A percentile compares a stretch with the other conserved stretches of the same genome.
Evolutionary conservation across 352 stramenopile genomes (phyloP).

Genomic region (Phytophthora boehmeriae): DNA sequence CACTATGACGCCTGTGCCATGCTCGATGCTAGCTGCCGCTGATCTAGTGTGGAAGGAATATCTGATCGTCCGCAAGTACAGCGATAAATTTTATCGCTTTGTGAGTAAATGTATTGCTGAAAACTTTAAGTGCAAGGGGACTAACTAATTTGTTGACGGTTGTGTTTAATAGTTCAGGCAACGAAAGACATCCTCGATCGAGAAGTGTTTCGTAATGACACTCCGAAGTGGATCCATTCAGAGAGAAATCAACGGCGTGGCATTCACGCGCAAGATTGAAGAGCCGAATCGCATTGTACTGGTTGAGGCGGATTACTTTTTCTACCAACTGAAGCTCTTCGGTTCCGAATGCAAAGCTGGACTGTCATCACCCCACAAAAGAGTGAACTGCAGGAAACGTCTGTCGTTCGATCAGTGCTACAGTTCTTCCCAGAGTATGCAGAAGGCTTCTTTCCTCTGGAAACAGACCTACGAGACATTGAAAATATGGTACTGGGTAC

Average conservation of each 20-base stretch:
- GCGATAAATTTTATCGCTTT: conserved; percentile 34
- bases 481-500: conserved; percentile 15
- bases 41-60: conserved; percentile 25
- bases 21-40: conserved; percentile 21
- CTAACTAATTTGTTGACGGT: conserved; percentile 6
- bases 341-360: conserved; percentile 27
- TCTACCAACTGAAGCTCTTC: conserved; percentile 14
- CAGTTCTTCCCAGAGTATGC: conserved; percentile 10
- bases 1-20: conserved; percentile 7
- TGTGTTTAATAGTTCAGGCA: conserved; percentile 14
- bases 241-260: conserved; percentile 19
- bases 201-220: conserved; percentile 31
- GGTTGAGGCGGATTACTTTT: conserved; percentile 20
- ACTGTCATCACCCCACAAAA: conserved; percentile 20
- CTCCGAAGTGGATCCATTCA: conserved; percentile 6
- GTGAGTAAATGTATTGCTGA: conserved; percentile 13
- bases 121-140: neutral
- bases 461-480: neutral
- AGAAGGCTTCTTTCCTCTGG: neutral
- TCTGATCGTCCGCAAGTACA: conserved; percentile 13
- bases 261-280: conserved; percentile 35
- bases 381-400: neutral
- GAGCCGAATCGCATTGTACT: conserved; percentile 30
- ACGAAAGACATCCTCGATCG: conserved; percentile 16
- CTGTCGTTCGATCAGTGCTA: conserved; percentile 13